Base-by-base conservation (phyloP, 2,329 filamentous ascomycete genomes). In the Blumeriella jaapii region DNA sequence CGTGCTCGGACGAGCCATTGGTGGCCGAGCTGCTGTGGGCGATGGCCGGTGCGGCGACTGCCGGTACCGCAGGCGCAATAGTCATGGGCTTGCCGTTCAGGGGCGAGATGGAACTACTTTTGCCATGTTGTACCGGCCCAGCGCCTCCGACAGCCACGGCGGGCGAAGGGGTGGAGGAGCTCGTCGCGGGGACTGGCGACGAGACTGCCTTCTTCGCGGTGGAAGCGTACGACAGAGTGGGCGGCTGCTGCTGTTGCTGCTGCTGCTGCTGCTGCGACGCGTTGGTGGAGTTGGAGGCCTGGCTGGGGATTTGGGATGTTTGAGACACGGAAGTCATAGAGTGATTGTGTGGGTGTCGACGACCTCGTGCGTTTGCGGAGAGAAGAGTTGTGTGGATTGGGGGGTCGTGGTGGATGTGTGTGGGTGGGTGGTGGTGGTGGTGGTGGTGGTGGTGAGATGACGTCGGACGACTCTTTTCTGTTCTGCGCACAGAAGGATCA, bases 71-170 rank as follows among this genome's bases (percentile, higher is more conserved):
- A 46, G 78, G 78, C 60, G 70, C 70, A 60, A 79, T 79, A 60
- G 76, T 67, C 48, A n/a, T n/a, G n/a, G 69, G 67, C 63, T 81
- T 82, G 71, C 84, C 84, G 71, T 93, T 94, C 71, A 93, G 74
- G 59, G 82, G 74, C 67, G 83, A 78, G 54, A 74, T 71, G 53
- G 78, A 74, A 57, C 73, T 68, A 59, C 72, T 62, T 58, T 77
- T 76, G 50, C 69, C 73, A 71, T 71, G 63, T 60, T 69, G 60
- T 55, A 63, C 57, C 48, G 67, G 57, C 45, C 63, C 59, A 56
- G 68, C 64, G 41, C 67, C 67, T 55, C 66, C 68, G 55, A 70
- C 64, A 56, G 69, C 71, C 58, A 70, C 63, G 47, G 64, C 55
- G 48, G 71, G 66, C 37, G 65, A 57, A 44, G 69, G 66, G 49